Conservation (phyloP, 2,329 filamentous ascomycete species). For the Colletotrichum gloeosporioides region DNA sequence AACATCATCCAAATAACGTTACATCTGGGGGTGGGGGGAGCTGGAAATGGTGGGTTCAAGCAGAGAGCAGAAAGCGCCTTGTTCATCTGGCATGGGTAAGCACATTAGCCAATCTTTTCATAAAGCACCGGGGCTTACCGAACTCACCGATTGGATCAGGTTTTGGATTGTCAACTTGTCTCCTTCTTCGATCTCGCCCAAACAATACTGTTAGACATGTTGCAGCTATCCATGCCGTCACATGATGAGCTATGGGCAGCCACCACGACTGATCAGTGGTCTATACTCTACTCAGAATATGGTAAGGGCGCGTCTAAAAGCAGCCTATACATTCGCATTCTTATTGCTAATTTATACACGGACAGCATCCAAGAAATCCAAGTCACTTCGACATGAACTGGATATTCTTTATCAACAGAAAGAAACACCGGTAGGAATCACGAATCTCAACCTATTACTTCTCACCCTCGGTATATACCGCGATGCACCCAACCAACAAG, state of each 20-base stretch:
- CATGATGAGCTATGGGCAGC: background rate
- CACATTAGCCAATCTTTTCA: background rate
- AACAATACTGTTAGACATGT: background rate
- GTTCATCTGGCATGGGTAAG: background rate
- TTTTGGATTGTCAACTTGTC: background rate
- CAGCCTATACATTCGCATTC: background rate
- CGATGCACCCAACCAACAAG: background rate
- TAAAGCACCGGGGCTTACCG: fast-evolving
- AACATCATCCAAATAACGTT: background rate
- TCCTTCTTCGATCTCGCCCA: background rate
- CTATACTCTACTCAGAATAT: too few relatives aligned
- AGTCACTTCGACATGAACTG: background rate
- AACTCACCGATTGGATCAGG: background rate
- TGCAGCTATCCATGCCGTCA: background rate
- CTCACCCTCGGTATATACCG: background rate
- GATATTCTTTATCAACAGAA: background rate
- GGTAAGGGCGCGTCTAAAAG: background rate
- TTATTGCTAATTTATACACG: background rate
- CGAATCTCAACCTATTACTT: background rate
- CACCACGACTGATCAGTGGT: background rate
- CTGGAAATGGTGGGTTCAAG: background rate
- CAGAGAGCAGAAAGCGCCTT: background rate
- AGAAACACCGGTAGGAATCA: background rate
- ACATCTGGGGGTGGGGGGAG: fast-evolving
- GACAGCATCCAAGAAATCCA: background rate